phyloP scores from a whole-genome alignment of 1,139 yeast genomes.

The Geotrichum restrictum region DNA sequence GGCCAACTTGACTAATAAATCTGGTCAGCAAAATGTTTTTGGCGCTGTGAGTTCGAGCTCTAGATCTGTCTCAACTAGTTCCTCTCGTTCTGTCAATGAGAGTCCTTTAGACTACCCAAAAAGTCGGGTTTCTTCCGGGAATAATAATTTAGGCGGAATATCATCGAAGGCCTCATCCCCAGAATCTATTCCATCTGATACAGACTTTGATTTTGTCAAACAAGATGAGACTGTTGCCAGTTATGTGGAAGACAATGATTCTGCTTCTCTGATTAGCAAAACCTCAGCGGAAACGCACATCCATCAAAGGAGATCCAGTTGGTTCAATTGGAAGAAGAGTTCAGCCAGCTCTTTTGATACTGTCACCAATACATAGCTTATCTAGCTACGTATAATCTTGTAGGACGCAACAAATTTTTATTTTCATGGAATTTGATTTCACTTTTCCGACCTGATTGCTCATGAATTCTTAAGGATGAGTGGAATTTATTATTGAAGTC shows the following conservation, averaged over 20 bases:
- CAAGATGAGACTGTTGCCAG: conserved; percentile 26
- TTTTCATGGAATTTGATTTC: too few species aligned
- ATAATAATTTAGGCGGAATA: conserved; percentile 22
- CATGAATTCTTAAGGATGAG: background rate
- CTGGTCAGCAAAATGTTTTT: background rate
- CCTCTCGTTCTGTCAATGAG: background rate
- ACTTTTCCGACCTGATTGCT: too few species aligned
- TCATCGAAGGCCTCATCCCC: conserved; percentile 10
- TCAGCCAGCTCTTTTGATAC: background rate
- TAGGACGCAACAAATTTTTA: too few species aligned
- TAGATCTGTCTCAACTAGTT: background rate
- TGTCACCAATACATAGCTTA: too few species aligned
- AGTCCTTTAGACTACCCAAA: background rate
- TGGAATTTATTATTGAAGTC: background rate
- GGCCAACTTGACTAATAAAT: background rate
- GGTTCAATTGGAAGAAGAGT: conserved; percentile 25
- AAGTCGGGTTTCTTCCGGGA: background rate
- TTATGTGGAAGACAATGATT: background rate
- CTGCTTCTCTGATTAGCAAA: background rate
- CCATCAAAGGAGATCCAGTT: conserved; percentile 14
- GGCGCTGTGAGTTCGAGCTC: background rate
- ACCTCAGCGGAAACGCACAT: conserved; percentile 4
- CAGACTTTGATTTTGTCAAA: conserved; percentile 31
- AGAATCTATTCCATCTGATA: conserved; percentile 17
- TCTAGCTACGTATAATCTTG: too few species aligned